These are phyloP conservation scores for Rhodocollybia butyracea DNA, from an alignment of 768 basidiomycete species.

Conservation along the genomic window DNA sequence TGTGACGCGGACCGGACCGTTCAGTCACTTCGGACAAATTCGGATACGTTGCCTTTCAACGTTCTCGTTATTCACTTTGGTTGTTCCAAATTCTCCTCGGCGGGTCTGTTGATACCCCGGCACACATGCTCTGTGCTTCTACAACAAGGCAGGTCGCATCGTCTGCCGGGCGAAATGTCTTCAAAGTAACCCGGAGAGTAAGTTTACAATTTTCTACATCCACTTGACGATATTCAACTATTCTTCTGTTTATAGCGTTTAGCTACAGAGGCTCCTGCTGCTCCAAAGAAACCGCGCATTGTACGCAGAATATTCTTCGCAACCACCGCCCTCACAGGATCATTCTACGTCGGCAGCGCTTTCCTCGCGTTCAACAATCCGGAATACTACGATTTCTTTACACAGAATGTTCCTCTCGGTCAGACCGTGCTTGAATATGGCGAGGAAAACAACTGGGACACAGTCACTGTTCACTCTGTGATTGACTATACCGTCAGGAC, in stretches of 20 bases:
- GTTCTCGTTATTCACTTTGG: constrained; percentile 12
- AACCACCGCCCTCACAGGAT: constrained; percentile 62
- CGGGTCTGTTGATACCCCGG: constrained; percentile 1
- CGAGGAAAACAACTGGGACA: constrained; percentile 78
- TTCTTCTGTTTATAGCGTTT: constrained; percentile 44
- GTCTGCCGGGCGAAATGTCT: constrained; percentile 40
- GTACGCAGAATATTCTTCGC: constrained; percentile 65
- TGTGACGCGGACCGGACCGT: too few species aligned
- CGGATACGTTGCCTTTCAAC: constrained; percentile 26
- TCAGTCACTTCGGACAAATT: constrained; percentile 30
- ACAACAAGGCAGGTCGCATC: constrained; percentile 50
- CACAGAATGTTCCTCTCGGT: constrained; percentile 75
- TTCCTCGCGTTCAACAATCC: constrained; percentile 76
- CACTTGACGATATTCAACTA: constrained; percentile 7
- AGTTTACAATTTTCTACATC: constrained; percentile 21
- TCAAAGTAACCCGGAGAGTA: constrained; percentile 60
- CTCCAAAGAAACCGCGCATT: constrained; percentile 50
- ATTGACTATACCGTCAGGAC: constrained; percentile 50
- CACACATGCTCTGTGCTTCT: constrained; percentile 52
- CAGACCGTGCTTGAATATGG: constrained; percentile 77
- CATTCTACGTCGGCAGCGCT: constrained; percentile 82
- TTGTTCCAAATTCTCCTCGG: constrained; percentile 2
- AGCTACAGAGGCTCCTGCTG: constrained; percentile 51
- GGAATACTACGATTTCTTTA: constrained; percentile 83
- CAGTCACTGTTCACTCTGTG: constrained; percentile 58